These are phyloP conservation scores for Blastocystis sp. DNA, from an alignment of 352 stramenopile genomes.

Conservation along the genomic window DNA sequence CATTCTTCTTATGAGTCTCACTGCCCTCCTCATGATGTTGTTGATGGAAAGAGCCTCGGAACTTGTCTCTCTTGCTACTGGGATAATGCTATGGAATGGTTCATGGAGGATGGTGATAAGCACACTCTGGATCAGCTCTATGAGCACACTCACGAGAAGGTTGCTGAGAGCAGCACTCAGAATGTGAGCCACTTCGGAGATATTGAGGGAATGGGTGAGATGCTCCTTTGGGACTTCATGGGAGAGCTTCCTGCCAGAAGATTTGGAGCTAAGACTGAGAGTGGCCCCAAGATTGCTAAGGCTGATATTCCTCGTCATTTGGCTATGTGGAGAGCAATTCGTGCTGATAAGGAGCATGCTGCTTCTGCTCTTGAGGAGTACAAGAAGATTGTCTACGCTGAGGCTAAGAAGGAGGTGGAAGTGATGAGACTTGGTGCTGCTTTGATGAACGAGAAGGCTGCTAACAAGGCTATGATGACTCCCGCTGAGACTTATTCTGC, in stretches of 20 bases:
- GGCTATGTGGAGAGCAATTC: constrained; percentile 62
- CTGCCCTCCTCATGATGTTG: constrained; percentile 66
- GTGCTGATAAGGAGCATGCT: constrained; percentile 14
- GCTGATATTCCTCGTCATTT: constrained; percentile 47
- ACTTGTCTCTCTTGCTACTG: constrained; percentile 58
- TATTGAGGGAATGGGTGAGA: constrained; percentile 43
- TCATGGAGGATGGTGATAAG: constrained; percentile 22
- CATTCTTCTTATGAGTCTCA: constrained; percentile 81
- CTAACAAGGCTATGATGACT: background rate
- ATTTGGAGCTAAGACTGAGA: background rate
- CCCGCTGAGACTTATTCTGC: constrained; percentile 35
- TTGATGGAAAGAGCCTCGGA: constrained; percentile 54
- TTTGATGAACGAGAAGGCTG: constrained; percentile 61
- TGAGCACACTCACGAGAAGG: constrained; percentile 36
- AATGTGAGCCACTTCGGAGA: constrained; percentile 46
- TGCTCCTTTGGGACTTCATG: constrained; percentile 14
- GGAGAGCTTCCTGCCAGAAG: constrained; percentile 25
- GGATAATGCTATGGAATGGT: constrained; percentile 61
- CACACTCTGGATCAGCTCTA: constrained; percentile 45
- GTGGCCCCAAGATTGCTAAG: background rate
- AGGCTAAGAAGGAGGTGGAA: constrained; percentile 58
- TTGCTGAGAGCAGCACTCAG: constrained; percentile 8
- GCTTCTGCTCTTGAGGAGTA: constrained; percentile 14
- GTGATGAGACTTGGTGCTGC: constrained; percentile 56
- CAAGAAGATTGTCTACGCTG: background rate